These are phyloP conservation scores for Globisporangium recalcitrans DNA, from an alignment of 352 stramenopile species.

Conservation along the genomic window DNA sequence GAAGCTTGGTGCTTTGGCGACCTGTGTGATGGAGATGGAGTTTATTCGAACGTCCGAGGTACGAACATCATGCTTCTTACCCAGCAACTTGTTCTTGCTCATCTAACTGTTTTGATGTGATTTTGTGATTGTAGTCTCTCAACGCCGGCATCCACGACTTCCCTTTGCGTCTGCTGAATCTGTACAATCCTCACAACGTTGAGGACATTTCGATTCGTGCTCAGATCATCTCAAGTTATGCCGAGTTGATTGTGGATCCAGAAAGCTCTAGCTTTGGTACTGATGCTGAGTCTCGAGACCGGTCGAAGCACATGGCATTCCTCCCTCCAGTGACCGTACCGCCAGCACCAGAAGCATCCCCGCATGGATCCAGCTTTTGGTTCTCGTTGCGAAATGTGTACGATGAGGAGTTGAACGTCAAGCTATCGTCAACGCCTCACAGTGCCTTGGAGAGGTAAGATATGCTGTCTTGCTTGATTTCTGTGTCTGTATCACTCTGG, in stretches of 20 bases:
- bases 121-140: conserved; percentile 14
- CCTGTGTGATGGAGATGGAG: conserved; percentile 65
- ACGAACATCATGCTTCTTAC: conserved; percentile 11
- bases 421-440: conserved; percentile 40
- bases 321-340: conserved; percentile 72
- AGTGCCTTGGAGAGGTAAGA: conserved; percentile 45
- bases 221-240: conserved; percentile 84
- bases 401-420: conserved; percentile 77
- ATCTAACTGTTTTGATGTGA: neutral
- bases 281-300: conserved; percentile 19
- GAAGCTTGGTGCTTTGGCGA: conserved; percentile 38
- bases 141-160: conserved; percentile 56
- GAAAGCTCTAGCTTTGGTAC: conserved; percentile 50
- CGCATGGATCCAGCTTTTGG: conserved; percentile 69
- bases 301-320: conserved; percentile 47
- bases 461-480: neutral
- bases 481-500: neutral
- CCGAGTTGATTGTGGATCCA: conserved; percentile 70
- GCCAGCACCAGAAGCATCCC: conserved; percentile 42
- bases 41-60: conserved; percentile 61
- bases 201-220: conserved; percentile 51
- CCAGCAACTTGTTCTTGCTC: neutral
- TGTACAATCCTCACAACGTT: conserved; percentile 81
- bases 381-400: conserved; percentile 84
- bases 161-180: conserved; percentile 57